Conservation (phyloP, 148 eudicot genomes). For the Heliosperma pusillum region DNA sequence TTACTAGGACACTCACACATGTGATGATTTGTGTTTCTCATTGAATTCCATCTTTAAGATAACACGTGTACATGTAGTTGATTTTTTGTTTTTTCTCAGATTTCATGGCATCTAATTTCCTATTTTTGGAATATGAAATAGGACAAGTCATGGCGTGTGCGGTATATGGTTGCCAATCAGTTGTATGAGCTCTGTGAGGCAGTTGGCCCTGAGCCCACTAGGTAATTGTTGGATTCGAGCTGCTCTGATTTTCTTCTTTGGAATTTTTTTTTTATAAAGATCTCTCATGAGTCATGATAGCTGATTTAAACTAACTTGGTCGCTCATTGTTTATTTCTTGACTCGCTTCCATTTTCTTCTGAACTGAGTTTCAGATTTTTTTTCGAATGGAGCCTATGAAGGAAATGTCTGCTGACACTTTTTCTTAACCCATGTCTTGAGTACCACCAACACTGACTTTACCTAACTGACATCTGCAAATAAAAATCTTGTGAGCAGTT, state of each 20-base stretch:
- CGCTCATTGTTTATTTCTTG: not conserved
- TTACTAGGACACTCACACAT: too few species aligned
- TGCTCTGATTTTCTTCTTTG: slow-evolving; percentile 7
- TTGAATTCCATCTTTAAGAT: not conserved
- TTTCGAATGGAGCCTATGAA: too few species aligned
- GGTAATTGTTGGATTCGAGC: slow-evolving; percentile 36
- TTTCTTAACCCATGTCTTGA: too few species aligned
- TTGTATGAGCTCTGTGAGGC: slow-evolving; percentile 98
- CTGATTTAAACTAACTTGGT: too few species aligned
- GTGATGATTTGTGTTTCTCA: not conserved
- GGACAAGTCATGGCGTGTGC: slow-evolving; percentile 99
- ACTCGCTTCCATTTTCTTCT: not conserved
- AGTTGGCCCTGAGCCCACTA: slow-evolving; percentile 95
- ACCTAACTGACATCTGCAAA: too few species aligned
- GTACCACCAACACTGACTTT: too few species aligned
- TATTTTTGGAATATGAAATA: slow-evolving; percentile 37
- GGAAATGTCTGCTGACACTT: too few species aligned
- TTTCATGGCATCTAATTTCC: not conserved
- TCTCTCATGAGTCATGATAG: too few species aligned
- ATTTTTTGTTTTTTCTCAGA: not conserved
- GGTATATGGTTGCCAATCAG: slow-evolving; percentile 98
- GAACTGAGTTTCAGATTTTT: too few species aligned
- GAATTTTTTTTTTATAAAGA: not conserved
- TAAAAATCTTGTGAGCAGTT: too few species aligned
- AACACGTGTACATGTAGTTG: not conserved